A percentile compares a stretch with the other conserved stretches of the same genome.
These are phyloP conservation scores for Cercospora beticola DNA, from an alignment of 2,329 filamentous ascomycete species.

Conservation along the genomic window DNA sequence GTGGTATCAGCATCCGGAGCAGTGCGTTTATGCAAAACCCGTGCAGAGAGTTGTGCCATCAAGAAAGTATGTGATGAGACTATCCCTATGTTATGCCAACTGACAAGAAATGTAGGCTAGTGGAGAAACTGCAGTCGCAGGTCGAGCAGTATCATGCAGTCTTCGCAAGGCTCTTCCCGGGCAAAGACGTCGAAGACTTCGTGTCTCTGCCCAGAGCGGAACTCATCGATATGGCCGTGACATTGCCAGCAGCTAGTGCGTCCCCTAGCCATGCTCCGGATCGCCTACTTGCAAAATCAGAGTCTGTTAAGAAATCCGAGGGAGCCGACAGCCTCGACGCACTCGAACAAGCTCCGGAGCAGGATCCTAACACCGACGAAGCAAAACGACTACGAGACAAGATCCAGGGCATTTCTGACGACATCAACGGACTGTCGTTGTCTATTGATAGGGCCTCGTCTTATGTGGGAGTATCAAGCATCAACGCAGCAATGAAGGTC, in stretches of 20 bases:
- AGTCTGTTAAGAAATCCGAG: conserved; percentile 45
- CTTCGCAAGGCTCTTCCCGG: conserved; percentile 45
- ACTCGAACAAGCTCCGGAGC: conserved; percentile 68
- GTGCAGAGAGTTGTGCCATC: conserved; percentile 74
- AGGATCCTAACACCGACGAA: conserved; percentile 68
- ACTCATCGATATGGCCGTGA: conserved; percentile 47
- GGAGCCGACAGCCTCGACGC: conserved; percentile 56
- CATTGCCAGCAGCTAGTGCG: conserved; percentile 41
- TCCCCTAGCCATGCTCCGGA: conserved; percentile 32
- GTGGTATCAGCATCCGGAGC: conserved; percentile 75
- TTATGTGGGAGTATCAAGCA: conserved; percentile 37
- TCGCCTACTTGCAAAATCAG: not conserved
- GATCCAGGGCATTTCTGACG: conserved; percentile 44
- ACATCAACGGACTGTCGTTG: conserved; percentile 36
- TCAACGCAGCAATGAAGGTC: conserved; percentile 37
- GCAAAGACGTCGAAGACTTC: conserved; percentile 44
- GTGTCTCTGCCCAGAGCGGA: conserved; percentile 45
- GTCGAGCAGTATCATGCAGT: conserved; percentile 49
- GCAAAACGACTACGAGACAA: conserved; percentile 44
- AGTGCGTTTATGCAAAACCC: conserved; percentile 79
- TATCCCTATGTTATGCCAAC: not conserved
- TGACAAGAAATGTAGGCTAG: conserved; percentile 53
- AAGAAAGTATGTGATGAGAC: conserved; percentile 60
- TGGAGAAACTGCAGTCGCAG: conserved; percentile 54
- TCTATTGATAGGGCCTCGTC: conserved; percentile 35